phyloP scores from a whole-genome alignment of 306 rosid genomes.

The Dryas octopetala region DNA sequence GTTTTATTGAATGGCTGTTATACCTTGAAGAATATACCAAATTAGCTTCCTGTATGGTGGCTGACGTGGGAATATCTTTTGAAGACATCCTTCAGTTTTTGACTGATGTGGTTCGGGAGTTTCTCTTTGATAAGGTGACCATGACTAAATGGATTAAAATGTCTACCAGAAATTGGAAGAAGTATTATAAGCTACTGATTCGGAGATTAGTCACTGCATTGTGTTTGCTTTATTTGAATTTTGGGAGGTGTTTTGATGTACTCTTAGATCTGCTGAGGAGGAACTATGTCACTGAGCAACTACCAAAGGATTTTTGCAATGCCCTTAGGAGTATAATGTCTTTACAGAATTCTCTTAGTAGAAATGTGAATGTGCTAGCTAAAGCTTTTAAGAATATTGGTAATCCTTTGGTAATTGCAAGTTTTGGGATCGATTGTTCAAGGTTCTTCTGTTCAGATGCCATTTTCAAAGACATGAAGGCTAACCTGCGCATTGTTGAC shows the following conservation, averaged over 20 bases:
- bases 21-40: conserved; percentile 31
- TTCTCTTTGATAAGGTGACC: conserved; percentile 15
- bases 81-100: conserved; percentile 21
- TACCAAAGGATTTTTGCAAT: conserved; percentile 34
- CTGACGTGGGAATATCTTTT: not conserved
- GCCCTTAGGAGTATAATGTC: conserved; percentile 25
- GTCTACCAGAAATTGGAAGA: conserved; percentile 14
- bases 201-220: conserved; percentile 32
- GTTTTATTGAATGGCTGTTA: conserved; percentile 64
- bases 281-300: conserved; percentile 9
- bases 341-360: not conserved
- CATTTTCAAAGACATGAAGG: conserved; percentile 36
- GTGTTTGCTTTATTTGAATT: conserved; percentile 39
- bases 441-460: conserved; percentile 33
- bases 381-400: conserved; percentile 46
- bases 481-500: conserved; percentile 14
- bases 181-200: conserved; percentile 33
- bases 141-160: conserved; percentile 36
- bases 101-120: not conserved
- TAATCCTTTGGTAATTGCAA: conserved; percentile 53
- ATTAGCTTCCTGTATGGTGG: not conserved
- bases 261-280: conserved; percentile 26
- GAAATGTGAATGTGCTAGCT: conserved; percentile 35
- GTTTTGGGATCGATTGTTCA: conserved; percentile 19
- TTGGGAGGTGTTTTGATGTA: conserved; percentile 21